phyloP scores from a whole-genome alignment of 2,329 filamentous ascomycete species.

The Phaeomoniella chlamydospora region DNA sequence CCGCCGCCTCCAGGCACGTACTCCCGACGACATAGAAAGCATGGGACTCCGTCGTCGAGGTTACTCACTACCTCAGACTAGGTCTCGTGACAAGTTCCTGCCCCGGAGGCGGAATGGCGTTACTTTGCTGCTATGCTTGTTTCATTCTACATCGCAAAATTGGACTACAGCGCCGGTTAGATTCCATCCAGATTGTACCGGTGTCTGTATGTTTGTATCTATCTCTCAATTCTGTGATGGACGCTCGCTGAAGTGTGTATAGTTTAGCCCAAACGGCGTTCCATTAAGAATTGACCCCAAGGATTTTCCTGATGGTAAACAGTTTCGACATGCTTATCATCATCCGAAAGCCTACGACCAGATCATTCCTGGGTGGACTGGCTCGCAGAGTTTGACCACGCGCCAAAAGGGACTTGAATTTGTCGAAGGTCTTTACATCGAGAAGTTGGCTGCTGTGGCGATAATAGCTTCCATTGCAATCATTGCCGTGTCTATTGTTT shows the following conservation, averaged over 20 bases:
- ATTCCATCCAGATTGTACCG: conserved; percentile 6
- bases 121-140: conserved; percentile 7
- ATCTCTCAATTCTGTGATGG: conserved; percentile 3
- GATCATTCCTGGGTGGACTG: conserved; percentile 5
- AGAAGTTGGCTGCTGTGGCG: conserved; percentile 7
- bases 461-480: conserved; percentile 7
- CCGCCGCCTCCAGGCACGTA: neutral
- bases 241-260: neutral
- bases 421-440: conserved; percentile 8
- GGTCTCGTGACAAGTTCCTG: neutral
- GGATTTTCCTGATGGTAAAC: conserved; percentile 5
- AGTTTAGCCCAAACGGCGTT: conserved; percentile 9
- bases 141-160: conserved; percentile 4
- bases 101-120: conserved; percentile 3
- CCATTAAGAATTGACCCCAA: conserved; percentile 5
- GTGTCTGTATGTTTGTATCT: conserved; percentile 8
- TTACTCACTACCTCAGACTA: neutral
- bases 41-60: neutral
- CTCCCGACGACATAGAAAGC: neutral
- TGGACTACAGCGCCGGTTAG: conserved; percentile 6
- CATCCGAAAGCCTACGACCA: conserved; percentile 7
- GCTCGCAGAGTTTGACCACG: conserved; percentile 5
- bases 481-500: conserved; percentile 8
- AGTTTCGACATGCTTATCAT: conserved; percentile 8
- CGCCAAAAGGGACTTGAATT: conserved; percentile 8